Percentiles rank a stretch among this genome's conserved stretches.
phyloP scores from a whole-genome alignment of 768 basidiomycete genomes.

The Royoungia palumana region DNA sequence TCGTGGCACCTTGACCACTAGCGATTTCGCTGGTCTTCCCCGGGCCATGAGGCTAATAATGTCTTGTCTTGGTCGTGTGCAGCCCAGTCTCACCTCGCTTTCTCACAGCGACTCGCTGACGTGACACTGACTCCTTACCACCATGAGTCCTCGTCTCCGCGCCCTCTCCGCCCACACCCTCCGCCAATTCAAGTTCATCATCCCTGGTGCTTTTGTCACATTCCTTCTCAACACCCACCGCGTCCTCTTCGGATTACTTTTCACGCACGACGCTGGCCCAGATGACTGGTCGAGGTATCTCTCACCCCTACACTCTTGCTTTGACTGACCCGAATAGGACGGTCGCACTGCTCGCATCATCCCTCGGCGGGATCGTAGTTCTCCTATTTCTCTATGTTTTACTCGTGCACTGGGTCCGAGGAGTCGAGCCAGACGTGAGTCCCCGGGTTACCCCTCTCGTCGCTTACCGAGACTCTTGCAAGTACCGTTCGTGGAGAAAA shows the following conservation, averaged over 20 bases:
- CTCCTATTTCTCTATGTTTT: constrained; percentile 71
- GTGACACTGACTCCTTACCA: too few species aligned
- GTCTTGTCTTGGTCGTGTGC: neutral
- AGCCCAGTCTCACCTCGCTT: too few species aligned
- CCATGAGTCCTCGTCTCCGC: constrained; percentile 18
- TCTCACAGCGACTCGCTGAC: too few species aligned
- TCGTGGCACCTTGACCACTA: constrained; percentile 66
- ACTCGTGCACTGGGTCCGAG: constrained; percentile 61
- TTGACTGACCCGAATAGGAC: constrained; percentile 38
- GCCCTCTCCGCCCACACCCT: constrained; percentile 49
- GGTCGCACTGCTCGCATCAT: constrained; percentile 50
- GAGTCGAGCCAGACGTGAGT: constrained; percentile 68
- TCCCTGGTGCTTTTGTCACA: constrained; percentile 65
- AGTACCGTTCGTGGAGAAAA: constrained; percentile 76
- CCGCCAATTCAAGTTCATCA: constrained; percentile 70
- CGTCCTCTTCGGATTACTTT: constrained; percentile 44
- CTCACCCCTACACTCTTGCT: neutral
- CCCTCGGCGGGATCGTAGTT: constrained; percentile 58
- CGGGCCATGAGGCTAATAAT: constrained; percentile 21
- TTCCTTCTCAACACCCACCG: constrained; percentile 57
- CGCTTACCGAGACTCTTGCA: neutral
- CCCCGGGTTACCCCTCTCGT: neutral
- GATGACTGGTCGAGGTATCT: constrained; percentile 52
- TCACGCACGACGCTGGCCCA: constrained; percentile 28
- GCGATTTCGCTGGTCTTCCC: constrained; percentile 50